Base-by-base conservation (phyloP, 2,329 filamentous ascomycete genomes). In the Sporothrix curviconia region DNA sequence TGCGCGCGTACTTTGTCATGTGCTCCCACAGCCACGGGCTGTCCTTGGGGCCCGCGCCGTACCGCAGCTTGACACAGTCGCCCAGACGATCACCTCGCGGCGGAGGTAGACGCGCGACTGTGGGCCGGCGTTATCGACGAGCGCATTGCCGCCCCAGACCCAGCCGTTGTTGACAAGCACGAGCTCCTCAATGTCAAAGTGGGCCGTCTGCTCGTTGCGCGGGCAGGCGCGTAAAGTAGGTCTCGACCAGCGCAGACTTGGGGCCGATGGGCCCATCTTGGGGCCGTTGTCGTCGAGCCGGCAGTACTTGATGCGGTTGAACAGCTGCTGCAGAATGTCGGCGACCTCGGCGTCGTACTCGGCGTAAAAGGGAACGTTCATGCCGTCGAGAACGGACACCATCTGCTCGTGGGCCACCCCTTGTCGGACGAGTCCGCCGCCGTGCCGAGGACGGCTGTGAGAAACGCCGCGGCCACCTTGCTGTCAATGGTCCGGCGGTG, bases 101-200 rank as follows among this genome's bases (percentile, higher is more conserved):
- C 90, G 84, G n/a, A 99, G 80, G 67, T 99, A 99, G n/a, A 92
- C 91, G 57, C 86, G 85, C 8, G 92, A 96, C 47, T 89, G 78
- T 0, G 91, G 87, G 0, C 95, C 95, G 30, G 94, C 94, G 67
- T 97, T 94, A 74, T 99, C 94, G 43, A 90, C 81, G 72, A 97
- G 81, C 1, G 94, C 92, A 72, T 97, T 95, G 6, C 92, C 92
- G 59, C 90, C 92, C 94, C 94, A 99, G 8, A 99, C 92, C 94
- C 94, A 99, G 43, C 94, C 94, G 68, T 99, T 99, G 73, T 97
- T 97, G 40, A 86, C 92, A 53, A 99, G 75, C 2, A 90, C 89
- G 46, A 95, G 78, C 43, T 91, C 86, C 58, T 86, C 86, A 1
- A 85, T 79, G 58, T 85, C 85, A 66, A 95, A 87, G 5, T 39